These are phyloP conservation scores for Penicillium occitanis DNA, from an alignment of 2,329 filamentous ascomycete genomes.

Conservation along the genomic window DNA sequence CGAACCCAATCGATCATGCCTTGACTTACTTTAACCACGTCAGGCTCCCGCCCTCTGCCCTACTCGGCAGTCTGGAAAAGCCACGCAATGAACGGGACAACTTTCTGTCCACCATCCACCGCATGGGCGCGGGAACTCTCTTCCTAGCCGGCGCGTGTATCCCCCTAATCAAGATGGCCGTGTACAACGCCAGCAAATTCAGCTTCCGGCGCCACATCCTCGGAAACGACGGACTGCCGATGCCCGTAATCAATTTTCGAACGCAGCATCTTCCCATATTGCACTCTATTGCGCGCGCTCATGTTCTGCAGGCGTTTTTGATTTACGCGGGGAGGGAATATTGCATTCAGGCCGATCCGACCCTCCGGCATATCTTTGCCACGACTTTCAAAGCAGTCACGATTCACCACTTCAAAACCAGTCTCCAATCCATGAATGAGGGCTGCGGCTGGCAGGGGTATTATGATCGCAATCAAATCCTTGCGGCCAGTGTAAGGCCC, in stretches of 20 bases:
- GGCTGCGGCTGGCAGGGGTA: conserved; percentile 24
- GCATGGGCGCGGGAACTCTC: conserved; percentile 6
- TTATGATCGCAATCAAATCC: conserved; percentile 23
- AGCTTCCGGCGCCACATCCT: conserved; percentile 6
- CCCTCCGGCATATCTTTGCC: conserved; percentile 18
- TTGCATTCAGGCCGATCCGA: background rate
- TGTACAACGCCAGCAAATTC: background rate
- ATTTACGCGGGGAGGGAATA: background rate
- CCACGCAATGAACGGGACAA: conserved; percentile 13
- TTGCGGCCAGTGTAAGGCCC: background rate
- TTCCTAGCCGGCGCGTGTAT: background rate
- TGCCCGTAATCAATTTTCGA: conserved; percentile 4
- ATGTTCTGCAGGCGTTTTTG: conserved; percentile 4
- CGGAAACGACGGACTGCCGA: background rate
- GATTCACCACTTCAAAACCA: conserved; percentile 16
- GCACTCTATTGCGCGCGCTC: conserved; percentile 2
- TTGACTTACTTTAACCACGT: conserved; percentile 27
- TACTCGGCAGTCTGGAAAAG: conserved; percentile 25
- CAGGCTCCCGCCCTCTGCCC: conserved; percentile 23
- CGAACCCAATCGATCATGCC: conserved; percentile 24
- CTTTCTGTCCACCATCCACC: background rate
- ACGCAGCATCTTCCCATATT: conserved; percentile 7
- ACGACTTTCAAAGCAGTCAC: conserved; percentile 23
- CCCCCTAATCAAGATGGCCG: background rate
- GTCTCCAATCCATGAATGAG: conserved; percentile 18